Conservation (phyloP, 1,139 yeast species). For the Debaryomyces singareniensis region DNA sequence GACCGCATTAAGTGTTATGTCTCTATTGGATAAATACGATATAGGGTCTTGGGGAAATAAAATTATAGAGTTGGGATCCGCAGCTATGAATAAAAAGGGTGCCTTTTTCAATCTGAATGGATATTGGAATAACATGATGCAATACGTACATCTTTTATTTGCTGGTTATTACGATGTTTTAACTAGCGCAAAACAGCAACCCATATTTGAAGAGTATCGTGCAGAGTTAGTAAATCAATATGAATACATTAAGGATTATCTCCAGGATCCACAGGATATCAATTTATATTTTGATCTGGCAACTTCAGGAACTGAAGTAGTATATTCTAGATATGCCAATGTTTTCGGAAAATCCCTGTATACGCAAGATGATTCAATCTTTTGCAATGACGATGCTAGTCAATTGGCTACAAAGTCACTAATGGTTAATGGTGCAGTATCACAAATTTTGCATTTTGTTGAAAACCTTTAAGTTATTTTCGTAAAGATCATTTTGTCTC, state of each 20-base stretch:
- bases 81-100: constrained; percentile 15
- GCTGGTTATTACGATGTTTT: constrained; percentile 20
- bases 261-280: constrained; percentile 17
- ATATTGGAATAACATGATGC: constrained; percentile 19
- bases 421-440: constrained; percentile 19
- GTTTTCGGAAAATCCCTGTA: constrained; percentile 7
- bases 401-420: constrained; percentile 12
- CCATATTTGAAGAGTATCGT: constrained; percentile 9
- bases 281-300: constrained; percentile 12
- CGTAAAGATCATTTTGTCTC: background rate
- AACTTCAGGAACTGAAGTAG: constrained; percentile 7
- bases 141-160: constrained; percentile 19
- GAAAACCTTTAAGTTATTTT: background rate
- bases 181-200: constrained; percentile 6
- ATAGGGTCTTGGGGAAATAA: constrained; percentile 9
- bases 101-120: constrained; percentile 15
- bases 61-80: constrained; percentile 13
- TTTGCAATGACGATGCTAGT: constrained; percentile 10
- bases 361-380: constrained; percentile 4
- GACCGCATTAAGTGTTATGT: constrained; percentile 24
- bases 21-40: constrained; percentile 15
- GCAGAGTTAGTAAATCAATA: constrained; percentile 18
- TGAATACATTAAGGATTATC: constrained; percentile 13
- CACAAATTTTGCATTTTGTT: constrained; percentile 17
- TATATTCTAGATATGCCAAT: constrained; percentile 8